Evolutionary conservation across 2,329 filamentous ascomycete genomes (phyloP), one percentile per base, ranked within the genome.

Genomic region (Sphaceloma murrayae): DNA sequence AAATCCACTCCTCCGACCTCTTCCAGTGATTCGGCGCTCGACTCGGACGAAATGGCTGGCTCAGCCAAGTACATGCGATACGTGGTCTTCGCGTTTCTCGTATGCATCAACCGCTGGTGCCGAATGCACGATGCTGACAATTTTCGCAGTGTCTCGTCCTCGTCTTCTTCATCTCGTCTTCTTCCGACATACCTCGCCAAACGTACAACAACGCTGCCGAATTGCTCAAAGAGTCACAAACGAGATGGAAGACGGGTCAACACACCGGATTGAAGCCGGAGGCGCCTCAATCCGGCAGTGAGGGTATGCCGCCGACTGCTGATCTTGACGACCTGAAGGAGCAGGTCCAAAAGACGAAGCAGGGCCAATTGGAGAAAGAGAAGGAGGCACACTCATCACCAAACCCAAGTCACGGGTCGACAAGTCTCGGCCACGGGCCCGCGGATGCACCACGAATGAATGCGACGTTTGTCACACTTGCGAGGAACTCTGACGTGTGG

Each of bases 381-480:
- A 34, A 34, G 16, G 30, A 40, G 46, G 29, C 48, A 46, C 39
- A 61, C 55, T 16, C 59, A 57, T 32, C 61, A 60, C 52, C 58
- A 56, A 26, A 46, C 48, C 39, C 38, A 49, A 33, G 45, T 42
- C 14, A 47, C 47, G 43, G 46, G 52, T 51, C 46, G 62, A 30
- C 63, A 58, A 44, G 65, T 59, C 44, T 56, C 53, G 56, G 62
- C 14, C 59, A 64, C 13, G 72, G 72, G 22, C 74, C 75, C 10
- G 68, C 76, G 8, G 36, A 40, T 30, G 82, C 82, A 42, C 77
- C 79, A 49, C 83, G 85, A 57, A 85, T 94, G 74, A 98, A 98
- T 65, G 91, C 93, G 40, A 98, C 91, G 8, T 98, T 98, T 59
- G 87, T 98, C 43, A 94, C 88, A 16, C 76, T 98, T 49, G 91